Percentiles rank a stretch among this genome's conserved stretches.
Conservation (phyloP, 2,329 filamentous ascomycete species). For the Alternaria infectoria region DNA sequence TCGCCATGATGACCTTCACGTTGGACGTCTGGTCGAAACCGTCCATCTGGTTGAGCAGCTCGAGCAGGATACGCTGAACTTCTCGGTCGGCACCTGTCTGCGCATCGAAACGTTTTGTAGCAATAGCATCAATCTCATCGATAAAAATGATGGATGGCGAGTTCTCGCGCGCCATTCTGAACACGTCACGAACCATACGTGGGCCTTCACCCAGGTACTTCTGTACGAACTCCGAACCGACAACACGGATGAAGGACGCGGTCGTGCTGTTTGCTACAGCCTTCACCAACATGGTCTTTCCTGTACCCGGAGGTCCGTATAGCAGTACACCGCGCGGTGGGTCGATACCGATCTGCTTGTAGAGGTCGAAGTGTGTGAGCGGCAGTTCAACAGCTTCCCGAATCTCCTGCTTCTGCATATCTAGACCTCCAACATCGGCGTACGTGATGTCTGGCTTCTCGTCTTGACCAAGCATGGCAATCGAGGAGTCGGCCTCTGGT, state of each 20-base stretch:
- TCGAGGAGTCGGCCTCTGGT: constrained; percentile 98
- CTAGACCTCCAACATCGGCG: constrained; percentile 93
- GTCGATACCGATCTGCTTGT: constrained; percentile 99
- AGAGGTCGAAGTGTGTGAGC: constrained; percentile 96
- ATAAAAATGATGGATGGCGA: constrained; percentile 99
- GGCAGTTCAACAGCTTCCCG: constrained; percentile 96
- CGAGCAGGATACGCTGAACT: constrained; percentile 96
- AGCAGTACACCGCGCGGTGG: constrained; percentile 94
- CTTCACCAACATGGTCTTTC: constrained; percentile 98
- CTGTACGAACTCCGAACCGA: constrained; percentile 97
- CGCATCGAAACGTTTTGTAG: constrained; percentile 98
- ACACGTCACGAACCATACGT: constrained; percentile 98
- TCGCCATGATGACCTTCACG: constrained; percentile 99
- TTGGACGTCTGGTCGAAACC: constrained; percentile 99
- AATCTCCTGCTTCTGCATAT: constrained; percentile 99
- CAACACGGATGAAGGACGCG: constrained; percentile 96
- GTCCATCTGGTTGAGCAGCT: constrained; percentile 99
- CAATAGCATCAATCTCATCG: constrained; percentile 98
- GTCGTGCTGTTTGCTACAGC: constrained; percentile 98
- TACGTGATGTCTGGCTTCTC: constrained; percentile 99
- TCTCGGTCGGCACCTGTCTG: constrained; percentile 98
- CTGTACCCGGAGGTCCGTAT: constrained; percentile 93
- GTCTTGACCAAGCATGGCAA: constrained; percentile 94
- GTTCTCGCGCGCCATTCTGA: constrained; percentile 98
- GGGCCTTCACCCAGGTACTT: constrained; percentile 98